These are phyloP conservation scores for Oropetium thomaeum DNA, from an alignment of 176 grass and related monocot species.

Conservation along the genomic window DNA sequence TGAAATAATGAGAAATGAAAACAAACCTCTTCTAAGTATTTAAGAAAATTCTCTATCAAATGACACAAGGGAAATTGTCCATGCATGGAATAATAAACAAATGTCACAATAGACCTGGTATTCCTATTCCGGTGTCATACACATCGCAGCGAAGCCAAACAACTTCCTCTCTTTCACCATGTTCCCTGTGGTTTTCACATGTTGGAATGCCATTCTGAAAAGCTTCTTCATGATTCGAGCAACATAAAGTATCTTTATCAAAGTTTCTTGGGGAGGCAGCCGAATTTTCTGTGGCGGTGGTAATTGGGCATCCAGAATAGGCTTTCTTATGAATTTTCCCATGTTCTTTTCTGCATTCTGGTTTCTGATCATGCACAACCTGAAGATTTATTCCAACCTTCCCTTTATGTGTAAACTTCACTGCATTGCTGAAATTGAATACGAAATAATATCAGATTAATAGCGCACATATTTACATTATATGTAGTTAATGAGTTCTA, in stretches of 20 bases:
- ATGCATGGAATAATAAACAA: slow-evolving; percentile 9
- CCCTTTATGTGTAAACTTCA: slow-evolving; percentile 95
- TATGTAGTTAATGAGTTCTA: not conserved
- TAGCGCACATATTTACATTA: not conserved
- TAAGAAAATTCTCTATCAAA: not conserved
- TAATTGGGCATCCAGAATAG: slow-evolving; percentile 30
- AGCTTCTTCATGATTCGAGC: slow-evolving; percentile 41
- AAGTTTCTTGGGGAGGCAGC: slow-evolving; percentile 34
- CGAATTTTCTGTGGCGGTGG: slow-evolving; percentile 27
- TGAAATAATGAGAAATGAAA: slow-evolving; percentile 26
- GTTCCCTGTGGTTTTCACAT: slow-evolving; percentile 23
- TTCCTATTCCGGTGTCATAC: slow-evolving; percentile 95
- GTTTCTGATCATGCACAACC: slow-evolving; percentile 43
- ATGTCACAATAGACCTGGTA: slow-evolving; percentile 72
- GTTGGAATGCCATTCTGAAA: slow-evolving; percentile 41
- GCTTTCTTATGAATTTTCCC: slow-evolving; percentile 16
- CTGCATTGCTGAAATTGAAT: slow-evolving; percentile 71
- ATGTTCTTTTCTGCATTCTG: slow-evolving; percentile 22
- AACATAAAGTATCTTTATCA: slow-evolving; percentile 42
- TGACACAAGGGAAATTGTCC: not conserved
- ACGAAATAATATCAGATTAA: slow-evolving; percentile 25
- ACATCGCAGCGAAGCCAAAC: slow-evolving; percentile 84
- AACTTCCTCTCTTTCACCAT: slow-evolving; percentile 36
- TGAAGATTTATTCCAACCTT: slow-evolving; percentile 81
- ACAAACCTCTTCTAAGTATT: slow-evolving; percentile 22